These are phyloP conservation scores for Eutrema salsugineum DNA, from an alignment of 441 rosid species.

Conservation along the genomic window DNA sequence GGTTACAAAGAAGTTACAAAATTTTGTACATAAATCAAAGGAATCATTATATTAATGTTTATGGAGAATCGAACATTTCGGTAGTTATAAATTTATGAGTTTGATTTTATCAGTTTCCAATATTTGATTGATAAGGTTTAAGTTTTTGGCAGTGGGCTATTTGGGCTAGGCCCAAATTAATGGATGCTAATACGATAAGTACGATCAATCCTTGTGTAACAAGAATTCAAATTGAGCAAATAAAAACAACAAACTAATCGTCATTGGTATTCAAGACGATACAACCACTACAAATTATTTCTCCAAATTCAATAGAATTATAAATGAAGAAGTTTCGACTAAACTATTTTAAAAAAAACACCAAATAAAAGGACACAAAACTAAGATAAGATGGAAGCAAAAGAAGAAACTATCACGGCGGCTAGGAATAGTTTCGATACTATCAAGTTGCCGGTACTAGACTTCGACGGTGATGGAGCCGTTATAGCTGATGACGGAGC, in stretches of 20 bases:
- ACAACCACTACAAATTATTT: background rate
- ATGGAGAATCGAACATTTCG: background rate
- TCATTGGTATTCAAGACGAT: background rate
- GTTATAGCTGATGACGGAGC: background rate
- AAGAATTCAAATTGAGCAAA: background rate
- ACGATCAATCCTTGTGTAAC: background rate
- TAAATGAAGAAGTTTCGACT: background rate
- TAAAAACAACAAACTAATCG: background rate
- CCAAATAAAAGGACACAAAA: background rate
- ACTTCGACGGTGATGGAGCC: slow-evolving; percentile 8
- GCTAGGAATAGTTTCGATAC: background rate
- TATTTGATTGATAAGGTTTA: background rate
- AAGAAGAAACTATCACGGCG: background rate
- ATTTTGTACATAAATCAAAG: background rate
- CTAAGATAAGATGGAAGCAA: background rate
- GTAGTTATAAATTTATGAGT: background rate
- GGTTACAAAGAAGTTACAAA: background rate
- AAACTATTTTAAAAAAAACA: background rate
- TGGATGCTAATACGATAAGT: background rate
- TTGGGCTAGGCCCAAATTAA: background rate
- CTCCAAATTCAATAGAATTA: background rate
- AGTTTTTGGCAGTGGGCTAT: background rate
- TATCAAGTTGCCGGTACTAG: background rate
- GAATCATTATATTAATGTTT: too few relatives aligned
- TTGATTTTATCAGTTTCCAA: background rate